Evolutionary conservation across 768 basidiomycete genomes (phyloP), one percentile per base, ranked within the genome.

Genomic region (Lactarius psammicola): DNA sequence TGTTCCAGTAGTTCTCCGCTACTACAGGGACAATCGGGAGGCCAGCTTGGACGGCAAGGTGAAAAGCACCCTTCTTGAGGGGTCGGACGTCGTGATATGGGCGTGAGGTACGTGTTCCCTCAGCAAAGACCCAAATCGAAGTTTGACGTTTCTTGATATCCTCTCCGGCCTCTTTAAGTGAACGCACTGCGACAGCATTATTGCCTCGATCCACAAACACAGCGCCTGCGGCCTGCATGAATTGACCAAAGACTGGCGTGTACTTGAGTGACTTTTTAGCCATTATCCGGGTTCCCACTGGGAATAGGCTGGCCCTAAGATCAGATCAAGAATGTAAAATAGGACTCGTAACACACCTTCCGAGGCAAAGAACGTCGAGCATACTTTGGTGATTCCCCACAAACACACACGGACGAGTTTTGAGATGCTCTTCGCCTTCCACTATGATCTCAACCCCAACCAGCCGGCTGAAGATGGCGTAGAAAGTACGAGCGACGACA

Each of bases 31-130:
- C 84, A 72, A 99, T 88, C 7, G 97, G 96, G 55, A 98, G 83
- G 34, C 90, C 87, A 15, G 93, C 87, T 76, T 95, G 88, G 30
- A 98, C 83, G 33, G 97, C 97, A 58, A 98, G 84, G 74, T 98
- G 95, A 82, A 98, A 98, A 3, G 94, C 95, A 46, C 97, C 97
- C 76, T 98, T 99, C 82, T 99, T 99, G 81, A 99, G 88, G 3
- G 93, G 89, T 6, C 91, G 81, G 74, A 99, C 77, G 36, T 84
- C 82, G 9, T 89, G 83, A 36, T 81, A 77, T 67, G 87, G 80
- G 26, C 82, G 82, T 64, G 84, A 84, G 53, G 92, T 86, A 40
- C 96, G 86, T 13, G 97, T 99, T 34, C 97, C 97, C 78, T 98
- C 97, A 0, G 96, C 94, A 78, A 94, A 98, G 77, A 99, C 87